These are phyloP conservation scores for Phytophthora aleatoria DNA, from an alignment of 352 stramenopile species.

Conservation along the genomic window DNA sequence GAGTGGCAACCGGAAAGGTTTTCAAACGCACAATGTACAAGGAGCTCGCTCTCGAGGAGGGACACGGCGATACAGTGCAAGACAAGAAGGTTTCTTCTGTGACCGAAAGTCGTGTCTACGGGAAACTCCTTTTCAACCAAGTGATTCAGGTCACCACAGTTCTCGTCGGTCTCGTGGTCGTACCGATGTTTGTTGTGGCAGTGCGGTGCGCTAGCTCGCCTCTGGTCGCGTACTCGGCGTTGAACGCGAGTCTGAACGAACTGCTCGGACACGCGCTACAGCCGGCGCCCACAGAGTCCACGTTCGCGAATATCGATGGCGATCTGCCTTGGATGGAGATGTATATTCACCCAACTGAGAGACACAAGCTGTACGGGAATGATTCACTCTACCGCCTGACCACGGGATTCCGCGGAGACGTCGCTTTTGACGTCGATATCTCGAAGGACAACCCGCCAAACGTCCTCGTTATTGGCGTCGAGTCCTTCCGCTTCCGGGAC, in stretches of 20 bases:
- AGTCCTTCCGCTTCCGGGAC: conserved; percentile 63
- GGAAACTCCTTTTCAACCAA: conserved; percentile 7
- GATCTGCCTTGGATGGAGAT: conserved; percentile 16
- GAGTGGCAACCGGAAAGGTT: conserved; percentile 1
- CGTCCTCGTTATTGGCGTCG: conserved; percentile 52
- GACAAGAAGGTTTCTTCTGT: neutral
- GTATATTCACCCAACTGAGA: conserved; percentile 28
- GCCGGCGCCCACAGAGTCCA: conserved; percentile 1
- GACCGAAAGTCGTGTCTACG: neutral
- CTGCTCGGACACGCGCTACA: conserved; percentile 18
- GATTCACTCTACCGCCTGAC: conserved; percentile 31
- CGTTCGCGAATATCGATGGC: conserved; percentile 13
- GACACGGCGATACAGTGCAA: neutral
- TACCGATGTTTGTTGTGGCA: conserved; percentile 14
- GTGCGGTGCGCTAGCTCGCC: conserved; percentile 18
- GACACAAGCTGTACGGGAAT: conserved; percentile 25
- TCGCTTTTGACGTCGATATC: conserved; percentile 28
- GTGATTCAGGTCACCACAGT: conserved; percentile 12
- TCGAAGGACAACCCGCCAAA: conserved; percentile 41
- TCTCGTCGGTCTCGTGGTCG: conserved; percentile 14
- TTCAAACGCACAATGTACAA: conserved; percentile 17
- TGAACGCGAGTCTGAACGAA: conserved; percentile 32
- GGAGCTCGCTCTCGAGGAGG: conserved; percentile 18
- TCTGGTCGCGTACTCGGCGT: conserved; percentile 19
- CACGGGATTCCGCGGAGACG: conserved; percentile 21